Evolutionary conservation across 768 basidiomycete species (phyloP), one percentile per base, ranked within the genome.

Genomic region (Suillus lakei): DNA sequence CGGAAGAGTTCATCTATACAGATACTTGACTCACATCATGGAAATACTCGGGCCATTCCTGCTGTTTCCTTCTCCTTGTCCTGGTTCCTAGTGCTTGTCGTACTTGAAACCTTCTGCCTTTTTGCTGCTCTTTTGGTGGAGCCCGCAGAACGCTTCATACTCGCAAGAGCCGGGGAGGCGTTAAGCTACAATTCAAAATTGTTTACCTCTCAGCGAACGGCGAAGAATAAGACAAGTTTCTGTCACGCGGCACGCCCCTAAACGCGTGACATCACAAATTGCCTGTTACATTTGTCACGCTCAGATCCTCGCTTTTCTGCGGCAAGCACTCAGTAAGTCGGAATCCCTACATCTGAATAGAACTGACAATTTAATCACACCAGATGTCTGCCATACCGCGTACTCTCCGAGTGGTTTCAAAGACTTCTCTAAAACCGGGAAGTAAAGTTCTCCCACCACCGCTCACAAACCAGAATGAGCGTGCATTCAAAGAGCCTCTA

Each of bases 21-120:
- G 13, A 30, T 21, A 30, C 32, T 38, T 12, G 43, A 71, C 74
- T 66, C 61, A 84, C 86, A 55, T 80, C 79, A 61, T 85, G 78
- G 66, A 92, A 91, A 71, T 92, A 84, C 32, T 85, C 83, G 5
- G 91, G 89, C 88, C 90, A 92, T 46, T 68, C 62, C 62, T 21
- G 66, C 54, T 34, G 64, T 55, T 30, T 68, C 58, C 51, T 70
- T 65, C n/a, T 69, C 64, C 61, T 75, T 72, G 44, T 59, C 69
- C 55, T 76, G 69, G 30, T 38, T 56, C 48, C 63, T 77, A 5
- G 48, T 43, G 36, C 61, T 68, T 30, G 55, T 21, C 0, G 68
- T 23, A 58, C 21, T 23, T 18, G 44, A 21, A 50, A 68, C 13
- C 12, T 70, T 58, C 62, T 68, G 48, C 61, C 66, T 74, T 56